Percentiles rank a stretch among this genome's conserved stretches.
phyloP scores from a whole-genome alignment of 768 basidiomycete species.

The Leucocoprinus birnbaumii region DNA sequence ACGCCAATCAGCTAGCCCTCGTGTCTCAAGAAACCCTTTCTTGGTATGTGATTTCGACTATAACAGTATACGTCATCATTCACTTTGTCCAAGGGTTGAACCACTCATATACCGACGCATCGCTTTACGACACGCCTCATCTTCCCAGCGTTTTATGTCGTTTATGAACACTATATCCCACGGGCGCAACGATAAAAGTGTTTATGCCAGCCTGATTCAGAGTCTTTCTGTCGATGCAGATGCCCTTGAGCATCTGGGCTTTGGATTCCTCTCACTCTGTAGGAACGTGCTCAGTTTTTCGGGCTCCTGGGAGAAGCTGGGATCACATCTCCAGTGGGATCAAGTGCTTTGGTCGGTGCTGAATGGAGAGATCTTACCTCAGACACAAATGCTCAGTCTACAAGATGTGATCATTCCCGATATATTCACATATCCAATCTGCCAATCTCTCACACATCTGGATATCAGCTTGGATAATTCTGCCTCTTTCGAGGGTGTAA shows the following conservation, averaged over 20 bases:
- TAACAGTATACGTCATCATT: no score
- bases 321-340: no score
- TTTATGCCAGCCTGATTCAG: background rate
- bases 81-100: no score
- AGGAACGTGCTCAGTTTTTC: background rate
- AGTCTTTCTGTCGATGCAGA: background rate
- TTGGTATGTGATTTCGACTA: background rate
- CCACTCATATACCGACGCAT: no score
- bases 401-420: background rate
- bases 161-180: background rate
- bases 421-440: background rate
- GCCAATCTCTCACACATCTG: background rate
- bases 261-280: background rate
- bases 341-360: no score
- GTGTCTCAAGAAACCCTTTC: background rate
- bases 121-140: no score
- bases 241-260: background rate
- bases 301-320: no score
- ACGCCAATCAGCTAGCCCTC: background rate
- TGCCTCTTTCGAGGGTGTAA: background rate
- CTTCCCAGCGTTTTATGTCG: no score
- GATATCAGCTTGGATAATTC: background rate
- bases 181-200: background rate
- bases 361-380: no score
- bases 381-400: background rate